These are phyloP conservation scores for Cyclostephanos invisitatus DNA, from an alignment of 108 stramenopile species.

Conservation along the genomic window DNA sequence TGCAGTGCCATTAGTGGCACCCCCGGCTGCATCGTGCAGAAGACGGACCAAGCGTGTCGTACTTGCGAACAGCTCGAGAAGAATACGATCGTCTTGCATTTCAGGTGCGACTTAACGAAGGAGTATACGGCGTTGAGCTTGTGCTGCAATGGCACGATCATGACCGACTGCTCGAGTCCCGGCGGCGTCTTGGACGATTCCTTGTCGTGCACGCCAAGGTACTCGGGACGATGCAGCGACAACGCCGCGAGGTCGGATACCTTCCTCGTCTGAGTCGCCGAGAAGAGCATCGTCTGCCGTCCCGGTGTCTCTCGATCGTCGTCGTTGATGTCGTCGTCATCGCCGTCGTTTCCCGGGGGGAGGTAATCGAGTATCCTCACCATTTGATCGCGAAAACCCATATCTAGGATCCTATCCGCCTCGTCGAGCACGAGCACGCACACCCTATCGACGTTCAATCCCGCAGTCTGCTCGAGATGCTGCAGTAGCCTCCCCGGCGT, in stretches of 20 bases:
- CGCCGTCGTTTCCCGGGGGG: conserved; percentile 56
- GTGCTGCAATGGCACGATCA: conserved; percentile 86
- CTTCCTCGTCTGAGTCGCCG: conserved; percentile 97
- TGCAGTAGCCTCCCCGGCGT: conserved; percentile 97
- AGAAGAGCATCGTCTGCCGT: conserved; percentile 97
- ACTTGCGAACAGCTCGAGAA: conserved; percentile 96
- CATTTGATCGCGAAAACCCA: conserved; percentile 97
- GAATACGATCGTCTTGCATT: conserved; percentile 96
- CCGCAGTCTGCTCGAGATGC: conserved; percentile 98
- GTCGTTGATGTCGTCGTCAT: conserved; percentile 27
- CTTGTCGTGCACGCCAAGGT: conserved; percentile 96
- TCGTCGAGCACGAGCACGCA: conserved; percentile 97
- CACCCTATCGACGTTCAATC: conserved; percentile 86
- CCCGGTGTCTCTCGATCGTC: conserved; percentile 22
- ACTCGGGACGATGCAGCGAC: conserved; percentile 87
- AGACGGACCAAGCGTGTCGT: conserved; percentile 89
- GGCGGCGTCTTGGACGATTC: conserved; percentile 83
- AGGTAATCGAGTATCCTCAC: conserved; percentile 91
- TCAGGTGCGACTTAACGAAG: conserved; percentile 95
- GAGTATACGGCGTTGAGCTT: conserved; percentile 96
- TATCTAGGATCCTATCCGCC: conserved; percentile 96
- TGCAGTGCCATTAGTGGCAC: conserved; percentile 96
- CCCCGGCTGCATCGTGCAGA: conserved; percentile 95
- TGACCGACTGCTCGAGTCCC: conserved; percentile 84
- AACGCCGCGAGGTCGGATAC: conserved; percentile 97